phyloP scores from a whole-genome alignment of 176 grass and related monocot genomes.

The Dendrocalamus sinicus region DNA sequence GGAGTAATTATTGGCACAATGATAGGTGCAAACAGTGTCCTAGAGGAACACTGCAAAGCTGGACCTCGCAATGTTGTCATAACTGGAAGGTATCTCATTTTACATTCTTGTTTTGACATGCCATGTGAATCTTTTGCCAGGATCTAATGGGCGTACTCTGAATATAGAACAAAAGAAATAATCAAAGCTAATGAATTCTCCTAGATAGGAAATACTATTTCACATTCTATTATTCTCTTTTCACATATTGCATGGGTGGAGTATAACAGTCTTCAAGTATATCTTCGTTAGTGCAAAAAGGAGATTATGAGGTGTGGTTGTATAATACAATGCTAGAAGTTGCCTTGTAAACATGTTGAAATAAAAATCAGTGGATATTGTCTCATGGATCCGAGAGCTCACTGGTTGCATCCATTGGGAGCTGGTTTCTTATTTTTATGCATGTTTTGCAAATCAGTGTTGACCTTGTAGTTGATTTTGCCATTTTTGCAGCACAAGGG shows the following conservation, averaged over 20 bases:
- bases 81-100: conserved; percentile 78
- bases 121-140: conserved; percentile 31
- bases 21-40: conserved; percentile 85
- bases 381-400: neutral
- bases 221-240: neutral
- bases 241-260: conserved; percentile 6
- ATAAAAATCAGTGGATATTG: neutral
- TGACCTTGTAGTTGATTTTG: conserved; percentile 35
- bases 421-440: conserved; percentile 26
- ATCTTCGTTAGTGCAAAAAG: neutral
- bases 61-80: conserved; percentile 97
- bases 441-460: conserved; percentile 21
- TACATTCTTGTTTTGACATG: neutral
- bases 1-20: conserved; percentile 96
- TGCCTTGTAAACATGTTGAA: neutral
- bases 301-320: neutral
- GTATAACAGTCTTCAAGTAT: neutral
- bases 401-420: neutral
- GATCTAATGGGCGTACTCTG: neutral
- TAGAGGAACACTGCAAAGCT: conserved; percentile 95
- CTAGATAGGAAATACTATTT: conserved; percentile 14
- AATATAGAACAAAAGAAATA: neutral
- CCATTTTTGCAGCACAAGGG: conserved; percentile 69
- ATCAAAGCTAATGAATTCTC: conserved; percentile 1
- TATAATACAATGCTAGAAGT: neutral